These are phyloP conservation scores for Brassica cretica DNA, from an alignment of 345 rosid genomes.

Conservation along the genomic window DNA sequence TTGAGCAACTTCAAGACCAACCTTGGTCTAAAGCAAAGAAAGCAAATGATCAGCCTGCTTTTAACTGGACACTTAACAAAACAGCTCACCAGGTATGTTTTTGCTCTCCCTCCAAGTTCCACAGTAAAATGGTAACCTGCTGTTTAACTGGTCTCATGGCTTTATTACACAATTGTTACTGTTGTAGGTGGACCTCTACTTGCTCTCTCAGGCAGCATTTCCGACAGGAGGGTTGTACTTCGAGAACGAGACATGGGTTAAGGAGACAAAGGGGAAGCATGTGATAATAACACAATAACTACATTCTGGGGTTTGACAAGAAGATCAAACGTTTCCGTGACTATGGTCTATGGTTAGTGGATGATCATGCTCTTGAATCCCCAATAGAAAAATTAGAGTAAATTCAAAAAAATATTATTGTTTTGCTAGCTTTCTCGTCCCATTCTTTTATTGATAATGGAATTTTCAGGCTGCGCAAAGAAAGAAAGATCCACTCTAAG, in stretches of 20 bases:
- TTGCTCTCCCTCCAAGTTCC: too few relatives aligned
- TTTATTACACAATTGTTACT: too few relatives aligned
- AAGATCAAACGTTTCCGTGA: slow-evolving; percentile 30
- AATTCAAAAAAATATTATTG: not conserved
- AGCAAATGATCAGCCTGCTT: slow-evolving; percentile 96
- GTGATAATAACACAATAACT: too few relatives aligned
- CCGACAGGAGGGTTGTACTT: too few relatives aligned
- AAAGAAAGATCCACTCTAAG: slow-evolving; percentile 8
- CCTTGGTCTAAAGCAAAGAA: slow-evolving; percentile 87
- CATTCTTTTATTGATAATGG: not conserved
- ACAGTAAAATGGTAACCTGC: too few relatives aligned
- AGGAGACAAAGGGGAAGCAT: too few relatives aligned
- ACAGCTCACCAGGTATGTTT: too few relatives aligned
- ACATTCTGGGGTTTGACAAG: too few relatives aligned
- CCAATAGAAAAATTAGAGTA: slow-evolving; percentile 50
- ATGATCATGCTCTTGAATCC: slow-evolving; percentile 64
- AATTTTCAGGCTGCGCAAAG: slow-evolving; percentile 19
- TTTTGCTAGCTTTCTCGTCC: not conserved
- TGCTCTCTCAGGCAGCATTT: too few relatives aligned
- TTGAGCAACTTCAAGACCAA: slow-evolving; percentile 74
- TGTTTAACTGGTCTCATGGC: too few relatives aligned
- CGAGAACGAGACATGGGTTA: too few relatives aligned
- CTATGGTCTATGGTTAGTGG: slow-evolving; percentile 77
- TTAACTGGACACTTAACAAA: slow-evolving; percentile 78
- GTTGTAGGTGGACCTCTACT: too few relatives aligned